A percentile compares a stretch with the other conserved stretches of the same genome.
phyloP scores from a whole-genome alignment of 1,139 yeast species.

The Arxiozyma slooffiae region DNA sequence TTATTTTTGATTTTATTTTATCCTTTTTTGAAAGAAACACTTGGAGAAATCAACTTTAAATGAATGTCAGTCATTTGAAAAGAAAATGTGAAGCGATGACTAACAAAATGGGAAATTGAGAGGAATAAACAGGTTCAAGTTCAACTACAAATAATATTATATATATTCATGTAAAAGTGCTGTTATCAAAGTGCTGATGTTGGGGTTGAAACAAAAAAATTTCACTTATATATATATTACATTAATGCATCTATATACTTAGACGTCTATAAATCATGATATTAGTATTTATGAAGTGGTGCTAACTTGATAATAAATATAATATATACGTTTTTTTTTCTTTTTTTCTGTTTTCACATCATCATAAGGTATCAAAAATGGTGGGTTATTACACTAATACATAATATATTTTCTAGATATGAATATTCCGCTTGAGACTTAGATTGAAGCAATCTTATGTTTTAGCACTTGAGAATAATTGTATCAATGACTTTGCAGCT shows the following conservation, averaged over 20 bases:
- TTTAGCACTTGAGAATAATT: slow-evolving; percentile 19
- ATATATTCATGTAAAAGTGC: too few relatives aligned
- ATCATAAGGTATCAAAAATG: neutral
- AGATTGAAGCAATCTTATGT: neutral
- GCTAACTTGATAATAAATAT: neutral
- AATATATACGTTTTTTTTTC: neutral
- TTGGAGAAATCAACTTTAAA: too few relatives aligned
- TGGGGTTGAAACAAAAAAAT: too few relatives aligned
- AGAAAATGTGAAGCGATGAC: neutral
- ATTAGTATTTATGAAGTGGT: too few relatives aligned
- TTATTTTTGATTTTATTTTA: too few relatives aligned
- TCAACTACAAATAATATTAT: neutral
- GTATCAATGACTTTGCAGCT: slow-evolving; percentile 29
- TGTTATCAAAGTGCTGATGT: neutral
- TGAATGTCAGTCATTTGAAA: neutral
- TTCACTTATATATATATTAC: neutral
- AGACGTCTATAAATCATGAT: neutral
- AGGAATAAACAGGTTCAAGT: neutral
- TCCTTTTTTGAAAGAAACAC: neutral
- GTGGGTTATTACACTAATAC: neutral
- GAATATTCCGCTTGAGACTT: neutral
- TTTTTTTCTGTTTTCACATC: too few relatives aligned
- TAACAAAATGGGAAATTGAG: too few relatives aligned
- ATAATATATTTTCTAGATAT: too few relatives aligned
- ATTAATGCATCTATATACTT: too few relatives aligned